Evolutionary conservation across 2,329 filamentous ascomycete genomes (phyloP), one percentile per base, ranked within the genome.

Genomic region (Sphaerostilbella broomeana): DNA sequence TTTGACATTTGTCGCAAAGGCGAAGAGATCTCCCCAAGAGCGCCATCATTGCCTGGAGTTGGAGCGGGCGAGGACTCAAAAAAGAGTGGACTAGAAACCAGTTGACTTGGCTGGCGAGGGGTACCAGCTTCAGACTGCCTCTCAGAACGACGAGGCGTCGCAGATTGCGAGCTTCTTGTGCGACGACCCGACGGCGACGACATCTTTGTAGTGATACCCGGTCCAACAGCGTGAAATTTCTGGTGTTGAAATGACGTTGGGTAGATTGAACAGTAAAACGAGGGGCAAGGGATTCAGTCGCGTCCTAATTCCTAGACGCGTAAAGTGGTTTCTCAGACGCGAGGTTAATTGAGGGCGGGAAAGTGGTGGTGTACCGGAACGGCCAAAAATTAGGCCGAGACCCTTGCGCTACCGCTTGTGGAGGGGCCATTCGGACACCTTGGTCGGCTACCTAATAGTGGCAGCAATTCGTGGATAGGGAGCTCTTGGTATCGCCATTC

Each of bases 61-160:
- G 57, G 53, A 11, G 53, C 50, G 2, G 67, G 63, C 6, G 70
- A 67, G 3, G 70, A 77, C 52, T 74, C 77, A 62, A 81, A 94
- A 62, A 86, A 85, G 48, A 95, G 71, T 27, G 89, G 89, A 43
- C 88, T 94, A 4, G 87, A 92, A 5, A 77, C 76, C 46, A 81
- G 68, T 50, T 72, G 68, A 16, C 70, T 69, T 16, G 62, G 51
- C 22, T 66, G 64, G 35, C 69, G 68, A 46, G 73, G 72, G 36
- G 71, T 73, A 24, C 39, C 47, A 25, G 53, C 49, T 40, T 60
- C 51, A 12, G 60, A 53, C 37, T 58, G 70, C 37, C 72, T 68
- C 31, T 53, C 50, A 35, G 63, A 62, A 36, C 60, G 60, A 43
- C 64, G 63, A 33, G 65, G 65, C 7, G 63, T 66, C 35, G 54